Conservation (phyloP, 495 filamentous ascomycete species). For the Umbilicaria muhlenbergii region DNA sequence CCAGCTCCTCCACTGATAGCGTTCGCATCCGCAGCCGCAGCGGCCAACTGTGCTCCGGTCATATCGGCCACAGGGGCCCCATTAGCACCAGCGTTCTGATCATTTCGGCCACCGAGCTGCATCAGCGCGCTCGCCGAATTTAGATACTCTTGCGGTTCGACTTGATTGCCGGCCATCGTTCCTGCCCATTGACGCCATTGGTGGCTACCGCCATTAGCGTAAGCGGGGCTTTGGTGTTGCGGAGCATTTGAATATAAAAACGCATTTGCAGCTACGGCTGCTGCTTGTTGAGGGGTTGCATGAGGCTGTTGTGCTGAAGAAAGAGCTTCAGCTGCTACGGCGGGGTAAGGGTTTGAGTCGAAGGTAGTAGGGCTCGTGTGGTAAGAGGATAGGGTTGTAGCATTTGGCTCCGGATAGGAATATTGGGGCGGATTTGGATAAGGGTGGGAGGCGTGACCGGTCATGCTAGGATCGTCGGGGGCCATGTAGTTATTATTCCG, state of each 20-base stretch:
- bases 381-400: background rate
- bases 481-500: no score
- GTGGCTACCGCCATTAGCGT: no score
- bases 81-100: background rate
- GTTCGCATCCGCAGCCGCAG: background rate
- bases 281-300: constrained; percentile 1
- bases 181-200: constrained; percentile 16
- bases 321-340: background rate
- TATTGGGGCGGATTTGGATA: constrained; percentile 8
- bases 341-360: background rate
- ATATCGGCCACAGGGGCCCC: background rate
- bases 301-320: no score
- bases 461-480: no score
- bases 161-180: constrained; percentile 11
- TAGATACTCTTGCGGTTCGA: constrained; percentile 10
- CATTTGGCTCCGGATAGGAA: background rate
- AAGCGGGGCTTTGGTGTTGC: background rate
- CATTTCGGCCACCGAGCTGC: constrained; percentile 11
- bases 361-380: constrained; percentile 1
- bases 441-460: background rate
- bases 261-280: constrained; percentile 5
- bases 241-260: constrained; percentile 3
- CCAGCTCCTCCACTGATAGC: background rate
- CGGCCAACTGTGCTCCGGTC: background rate
- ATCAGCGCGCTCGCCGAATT: constrained; percentile 14